Evolutionary conservation across 176 grass and related monocot species (phyloP).

Genomic region (Oropetium thomaeum): DNA sequence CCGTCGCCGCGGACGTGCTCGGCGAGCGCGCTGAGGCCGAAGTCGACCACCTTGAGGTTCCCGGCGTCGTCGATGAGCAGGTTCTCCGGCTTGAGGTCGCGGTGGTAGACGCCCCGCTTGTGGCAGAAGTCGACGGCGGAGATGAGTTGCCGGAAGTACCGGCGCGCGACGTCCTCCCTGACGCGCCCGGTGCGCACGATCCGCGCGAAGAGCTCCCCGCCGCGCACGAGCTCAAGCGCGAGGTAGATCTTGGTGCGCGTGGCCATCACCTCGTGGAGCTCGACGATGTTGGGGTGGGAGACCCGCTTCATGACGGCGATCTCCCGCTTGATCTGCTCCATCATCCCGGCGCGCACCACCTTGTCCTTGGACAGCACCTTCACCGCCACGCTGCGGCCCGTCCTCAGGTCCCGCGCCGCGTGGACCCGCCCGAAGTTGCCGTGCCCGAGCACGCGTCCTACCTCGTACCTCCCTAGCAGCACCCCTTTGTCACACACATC

Average conservation of each 20-base stretch:
- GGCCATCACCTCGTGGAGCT: conserved; percentile 95
- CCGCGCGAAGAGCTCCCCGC: conserved; percentile 78
- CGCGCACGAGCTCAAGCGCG: conserved; percentile 90
- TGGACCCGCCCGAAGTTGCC: conserved; percentile 93
- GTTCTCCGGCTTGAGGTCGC: conserved; percentile 98
- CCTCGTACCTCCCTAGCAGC: conserved; percentile 73
- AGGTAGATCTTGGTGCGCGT: conserved; percentile 95
- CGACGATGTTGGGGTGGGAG: conserved; percentile 82
- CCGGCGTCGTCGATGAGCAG: conserved; percentile 77
- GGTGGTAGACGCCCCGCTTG: conserved; percentile 82
- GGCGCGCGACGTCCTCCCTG: conserved; percentile 66
- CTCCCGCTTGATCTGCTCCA: conserved; percentile 91
- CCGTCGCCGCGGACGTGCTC: conserved; percentile 74
- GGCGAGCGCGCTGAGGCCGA: conserved; percentile 78
- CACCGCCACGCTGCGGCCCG: conserved; percentile 63
- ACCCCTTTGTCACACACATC: conserved; percentile 32
- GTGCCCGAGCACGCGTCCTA: conserved; percentile 71
- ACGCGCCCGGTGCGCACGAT: conserved; percentile 61
- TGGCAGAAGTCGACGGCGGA: conserved; percentile 97
- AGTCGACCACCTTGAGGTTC: conserved; percentile 91
- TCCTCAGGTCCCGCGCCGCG: conserved; percentile 60
- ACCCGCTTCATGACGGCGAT: conserved; percentile 83
- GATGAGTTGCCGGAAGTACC: conserved; percentile 84
- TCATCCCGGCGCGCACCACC: conserved; percentile 63
- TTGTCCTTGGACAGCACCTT: conserved; percentile 79